Evolutionary conservation across 2,329 filamentous ascomycete genomes (phyloP), one percentile per base, ranked within the genome.

Genomic region (Botrytis pseudocinerea): DNA sequence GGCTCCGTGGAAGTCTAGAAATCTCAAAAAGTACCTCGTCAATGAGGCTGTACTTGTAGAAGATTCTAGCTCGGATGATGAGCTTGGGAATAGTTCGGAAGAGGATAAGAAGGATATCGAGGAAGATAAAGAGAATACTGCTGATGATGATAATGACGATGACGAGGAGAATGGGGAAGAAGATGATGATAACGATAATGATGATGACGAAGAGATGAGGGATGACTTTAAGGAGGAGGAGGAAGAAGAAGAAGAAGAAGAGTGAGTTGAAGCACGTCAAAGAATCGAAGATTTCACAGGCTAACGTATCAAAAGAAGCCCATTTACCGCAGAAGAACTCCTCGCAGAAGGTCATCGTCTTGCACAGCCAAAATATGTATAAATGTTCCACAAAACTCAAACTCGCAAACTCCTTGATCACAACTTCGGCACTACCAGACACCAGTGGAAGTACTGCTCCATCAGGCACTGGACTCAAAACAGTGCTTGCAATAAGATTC

Each of bases 61-160:
- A 12, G 64, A 54, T 25, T 51, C 32, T 69, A 38, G 46, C n/a
- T 48, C 28, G 14, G 46, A 69, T n/a, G 38, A 35, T 22, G 35
- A 54, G 8, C 18, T 18, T 69, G 46, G 35, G 16, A 14, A 20
- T 20, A 14, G 38, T 25, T 51, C 25, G n/a, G 9, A 28, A 20
- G 38, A 28, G 63, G 42, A 48, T 14, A 16, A 12, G 10, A 22
- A 42, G 12, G 38, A 64, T 28, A 20, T 42, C 20, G 32, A 64
- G 22, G 32, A 66, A 32, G 46, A 66, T 48, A 38, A 42, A 28
- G 63, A 51, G 12, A 40, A 97, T 85, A 0, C 93, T 94, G 0
- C 97, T 85, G 25, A 96, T 91, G 22, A 97, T 86, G 81, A 96
- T 96, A 68, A 97, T 87, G 73, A 95, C n/a, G 48, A 48, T 12